Evolutionary conservation across 2,329 filamentous ascomycete species (phyloP).

Genomic region (Dactylellina leptospora): DNA sequence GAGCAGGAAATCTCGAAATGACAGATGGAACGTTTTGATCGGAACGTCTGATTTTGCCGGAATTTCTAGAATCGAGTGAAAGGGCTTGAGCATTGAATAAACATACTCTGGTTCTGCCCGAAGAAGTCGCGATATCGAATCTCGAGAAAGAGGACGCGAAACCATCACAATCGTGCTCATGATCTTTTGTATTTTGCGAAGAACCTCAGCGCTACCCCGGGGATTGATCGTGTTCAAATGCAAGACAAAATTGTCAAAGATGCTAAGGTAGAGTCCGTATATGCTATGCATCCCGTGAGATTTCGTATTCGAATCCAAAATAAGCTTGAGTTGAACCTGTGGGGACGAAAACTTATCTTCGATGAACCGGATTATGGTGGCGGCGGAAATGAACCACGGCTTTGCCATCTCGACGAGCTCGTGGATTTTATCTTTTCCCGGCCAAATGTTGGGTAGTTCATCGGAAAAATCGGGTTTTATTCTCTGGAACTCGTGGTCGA

Average conservation of each 20-base stretch:
- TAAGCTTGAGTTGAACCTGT: neutral
- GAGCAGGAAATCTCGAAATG: slow-evolving; percentile 58
- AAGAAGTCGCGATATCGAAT: slow-evolving; percentile 4
- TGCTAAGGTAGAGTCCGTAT: too few species aligned
- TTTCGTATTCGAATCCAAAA: too few species aligned
- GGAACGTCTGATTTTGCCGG: neutral
- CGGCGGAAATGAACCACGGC: slow-evolving; percentile 35
- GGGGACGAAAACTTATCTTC: slow-evolving; percentile 8
- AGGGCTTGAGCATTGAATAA: neutral
- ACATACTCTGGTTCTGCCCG: slow-evolving; percentile 6
- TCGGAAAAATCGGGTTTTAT: neutral
- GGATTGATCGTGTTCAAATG: too few species aligned
- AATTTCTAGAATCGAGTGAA: slow-evolving; percentile 21
- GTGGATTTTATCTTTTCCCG: neutral
- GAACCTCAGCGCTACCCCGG: neutral
- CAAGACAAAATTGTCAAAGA: too few species aligned
- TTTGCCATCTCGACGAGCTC: slow-evolving; percentile 8
- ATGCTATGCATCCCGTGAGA: too few species aligned
- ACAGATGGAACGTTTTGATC: slow-evolving; percentile 24
- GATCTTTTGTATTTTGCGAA: neutral
- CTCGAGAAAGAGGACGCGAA: neutral
- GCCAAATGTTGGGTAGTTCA: neutral
- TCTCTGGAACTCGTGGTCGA: neutral
- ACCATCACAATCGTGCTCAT: slow-evolving; percentile 16
- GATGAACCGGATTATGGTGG: slow-evolving; percentile 28